Evolutionary conservation across 352 stramenopile genomes (phyloP), one percentile per base, ranked within the genome.

Genomic region (Globisporangium paddicum): DNA sequence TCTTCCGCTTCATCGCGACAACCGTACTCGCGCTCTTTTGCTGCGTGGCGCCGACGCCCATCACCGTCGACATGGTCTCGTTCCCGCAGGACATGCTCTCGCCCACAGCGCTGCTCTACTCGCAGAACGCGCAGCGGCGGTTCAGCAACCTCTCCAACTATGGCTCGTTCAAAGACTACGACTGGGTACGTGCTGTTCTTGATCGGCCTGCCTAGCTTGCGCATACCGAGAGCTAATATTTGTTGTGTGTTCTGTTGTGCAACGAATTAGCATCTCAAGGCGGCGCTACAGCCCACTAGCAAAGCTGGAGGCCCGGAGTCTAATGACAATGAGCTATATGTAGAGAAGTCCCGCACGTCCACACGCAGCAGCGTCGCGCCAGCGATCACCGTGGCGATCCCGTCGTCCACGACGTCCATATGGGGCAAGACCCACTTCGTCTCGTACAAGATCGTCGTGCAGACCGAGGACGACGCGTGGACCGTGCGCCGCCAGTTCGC

Each of bases 391-490:
- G 69, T 84, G 45, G 75, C 73, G n/a, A 91, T 91, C 34, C 81
- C 81, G 25, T 71, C 75, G n/a, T 75, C 75, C 8, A 88, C 77
- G 5, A 79, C 74, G 28, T 87, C 79, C 1, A 75, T 77, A n/a
- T 91, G 81, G 81, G 77, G 77, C 38, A 85, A 89, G 57, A 80
- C 79, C 38, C 66, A 77, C 7, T 91, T 89, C 42, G 69, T 89
- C 13, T 86, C 79, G 18, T 91, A 83, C 67, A 89, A 91, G 64
- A 75, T 91, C 55, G 71, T 88, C 26, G 72, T 91, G 2, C 67
- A 80, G 50, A 88, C 81, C 0, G 79, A 91, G 18, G 81, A 88
- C 19, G 81, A 91, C 44, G 61, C 68, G 19, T 91, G 81, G 81
- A 88, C 60, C 3, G 63, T 91, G 37, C 69, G 81, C 32, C 77